A percentile compares a stretch with the other conserved stretches of the same genome.
phyloP scores from a whole-genome alignment of 73 alveolate genomes.

The Paramecium bursaria region DNA sequence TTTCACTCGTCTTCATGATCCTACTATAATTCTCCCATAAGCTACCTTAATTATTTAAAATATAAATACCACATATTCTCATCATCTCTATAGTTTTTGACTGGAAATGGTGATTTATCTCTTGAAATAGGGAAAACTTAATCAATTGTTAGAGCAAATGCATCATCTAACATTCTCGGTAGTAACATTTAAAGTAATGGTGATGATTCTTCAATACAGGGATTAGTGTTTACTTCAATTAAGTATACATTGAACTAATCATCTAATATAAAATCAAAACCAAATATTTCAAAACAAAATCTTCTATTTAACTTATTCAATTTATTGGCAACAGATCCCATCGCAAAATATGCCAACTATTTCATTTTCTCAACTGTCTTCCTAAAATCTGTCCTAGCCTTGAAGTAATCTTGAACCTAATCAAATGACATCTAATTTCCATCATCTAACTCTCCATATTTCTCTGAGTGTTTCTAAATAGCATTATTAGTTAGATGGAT shows the following conservation, averaged over 20 bases:
- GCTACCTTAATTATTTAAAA: too few species aligned
- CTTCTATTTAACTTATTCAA: slow-evolving; percentile 81
- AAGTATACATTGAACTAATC: slow-evolving; percentile 84
- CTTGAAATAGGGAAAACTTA: slow-evolving; percentile 68
- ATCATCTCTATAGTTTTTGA: slow-evolving; percentile 20
- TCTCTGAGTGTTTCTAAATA: slow-evolving; percentile 75
- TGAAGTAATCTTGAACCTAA: slow-evolving; percentile 72
- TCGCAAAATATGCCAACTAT: slow-evolving; percentile 42
- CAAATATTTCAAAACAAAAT: slow-evolving; percentile 92
- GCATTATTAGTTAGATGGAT: slow-evolving; percentile 91
- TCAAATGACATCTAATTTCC: slow-evolving; percentile 83
- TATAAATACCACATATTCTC: slow-evolving; percentile 62
- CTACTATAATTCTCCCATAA: too few species aligned
- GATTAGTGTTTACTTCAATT: slow-evolving; percentile 92
- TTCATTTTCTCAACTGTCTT: slow-evolving; percentile 55
- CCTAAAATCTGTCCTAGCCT: slow-evolving; percentile 45
- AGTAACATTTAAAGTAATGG: slow-evolving; percentile 80
- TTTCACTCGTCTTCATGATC: too few species aligned
- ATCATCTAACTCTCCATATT: slow-evolving; percentile 85
- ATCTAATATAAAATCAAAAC: slow-evolving; percentile 94
- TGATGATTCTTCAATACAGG: slow-evolving; percentile 89
- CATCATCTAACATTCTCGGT: slow-evolving; percentile 93
- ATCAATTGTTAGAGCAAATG: slow-evolving; percentile 85
- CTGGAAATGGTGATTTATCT: not conserved
- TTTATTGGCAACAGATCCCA: slow-evolving; percentile 79